Evolutionary conservation across 108 stramenopile species (phyloP).

Genomic region (Craspedostauros australis): DNA sequence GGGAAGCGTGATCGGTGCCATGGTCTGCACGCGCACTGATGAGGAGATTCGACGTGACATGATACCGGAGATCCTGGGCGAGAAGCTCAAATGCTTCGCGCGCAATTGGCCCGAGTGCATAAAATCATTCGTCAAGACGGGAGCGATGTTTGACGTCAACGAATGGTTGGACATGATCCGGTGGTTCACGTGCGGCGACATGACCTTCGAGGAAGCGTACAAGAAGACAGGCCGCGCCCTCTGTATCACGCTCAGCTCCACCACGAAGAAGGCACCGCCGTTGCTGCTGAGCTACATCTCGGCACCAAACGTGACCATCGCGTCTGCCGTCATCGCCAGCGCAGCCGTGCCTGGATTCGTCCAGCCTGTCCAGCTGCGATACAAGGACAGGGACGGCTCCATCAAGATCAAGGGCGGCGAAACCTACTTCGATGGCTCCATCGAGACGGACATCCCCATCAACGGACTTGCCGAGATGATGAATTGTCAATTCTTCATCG

Average conservation of each 20-base stretch:
- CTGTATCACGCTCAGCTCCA: slow-evolving; percentile 92
- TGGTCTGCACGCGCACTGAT: slow-evolving; percentile 88
- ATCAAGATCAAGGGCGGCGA: slow-evolving; percentile 47
- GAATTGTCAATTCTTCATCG: slow-evolving; percentile 95
- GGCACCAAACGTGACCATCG: slow-evolving; percentile 92
- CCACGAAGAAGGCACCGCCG: slow-evolving; percentile 86
- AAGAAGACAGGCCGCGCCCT: slow-evolving; percentile 92
- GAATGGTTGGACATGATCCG: slow-evolving; percentile 65
- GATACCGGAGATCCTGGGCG: slow-evolving; percentile 45
- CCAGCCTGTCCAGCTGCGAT: slow-evolving; percentile 28
- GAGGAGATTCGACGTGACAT: slow-evolving; percentile 78
- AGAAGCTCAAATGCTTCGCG: slow-evolving; percentile 57
- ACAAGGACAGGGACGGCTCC: slow-evolving; percentile 81
- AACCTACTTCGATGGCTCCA: slow-evolving; percentile 79
- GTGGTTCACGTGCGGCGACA: slow-evolving; percentile 80
- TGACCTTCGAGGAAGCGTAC: slow-evolving; percentile 97
- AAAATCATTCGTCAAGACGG: slow-evolving; percentile 38
- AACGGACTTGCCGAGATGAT: slow-evolving; percentile 84
- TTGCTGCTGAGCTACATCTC: slow-evolving; percentile 93
- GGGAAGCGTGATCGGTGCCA: slow-evolving; percentile 88
- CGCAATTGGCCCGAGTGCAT: slow-evolving; percentile 62
- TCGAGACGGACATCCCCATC: slow-evolving; percentile 87
- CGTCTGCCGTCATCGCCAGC: slow-evolving; percentile 83
- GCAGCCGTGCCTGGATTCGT: slow-evolving; percentile 92
- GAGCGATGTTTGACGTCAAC: slow-evolving; percentile 63